Conservation (phyloP, 2,329 filamentous ascomycete genomes). For the Dissoconium aciculare region DNA sequence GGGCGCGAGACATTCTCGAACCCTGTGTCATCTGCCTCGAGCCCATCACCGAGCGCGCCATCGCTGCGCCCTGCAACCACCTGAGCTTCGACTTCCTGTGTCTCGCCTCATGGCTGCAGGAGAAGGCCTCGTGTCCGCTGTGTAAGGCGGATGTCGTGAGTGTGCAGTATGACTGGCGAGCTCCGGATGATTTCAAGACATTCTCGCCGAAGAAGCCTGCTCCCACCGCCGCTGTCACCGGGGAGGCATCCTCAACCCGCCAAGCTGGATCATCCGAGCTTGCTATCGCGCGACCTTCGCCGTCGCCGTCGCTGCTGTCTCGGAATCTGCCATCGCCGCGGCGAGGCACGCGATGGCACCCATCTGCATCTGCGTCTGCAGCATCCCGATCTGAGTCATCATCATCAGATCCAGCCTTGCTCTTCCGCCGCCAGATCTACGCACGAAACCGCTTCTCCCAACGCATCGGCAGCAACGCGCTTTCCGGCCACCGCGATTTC, state of each 20-base stretch:
- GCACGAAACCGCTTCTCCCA: constrained; percentile 56
- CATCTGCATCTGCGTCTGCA: too few relatives aligned
- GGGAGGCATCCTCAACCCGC: too few relatives aligned
- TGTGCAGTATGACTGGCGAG: constrained; percentile 50
- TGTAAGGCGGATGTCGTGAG: constrained; percentile 45
- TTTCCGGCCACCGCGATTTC: constrained; percentile 62
- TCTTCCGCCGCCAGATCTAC: constrained; percentile 63
- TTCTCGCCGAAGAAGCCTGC: too few relatives aligned
- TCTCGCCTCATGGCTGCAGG: constrained; percentile 65
- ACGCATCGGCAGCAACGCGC: constrained; percentile 65
- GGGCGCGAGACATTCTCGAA: too few relatives aligned
- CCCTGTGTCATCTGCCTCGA: constrained; percentile 85
- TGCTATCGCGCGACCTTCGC: too few relatives aligned
- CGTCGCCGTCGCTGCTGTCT: too few relatives aligned
- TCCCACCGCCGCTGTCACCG: too few relatives aligned
- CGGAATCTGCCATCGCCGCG: too few relatives aligned
- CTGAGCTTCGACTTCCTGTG: constrained; percentile 73
- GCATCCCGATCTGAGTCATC: too few relatives aligned
- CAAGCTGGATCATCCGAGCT: too few relatives aligned
- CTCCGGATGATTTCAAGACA: constrained; percentile 40
- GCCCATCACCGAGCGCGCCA: constrained; percentile 52
- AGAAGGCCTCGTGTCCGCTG: constrained; percentile 59
- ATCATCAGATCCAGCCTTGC: too few relatives aligned
- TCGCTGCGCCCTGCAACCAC: constrained; percentile 65
- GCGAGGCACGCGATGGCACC: too few relatives aligned